A percentile compares a stretch with the other conserved stretches of the same genome.
phyloP scores from a whole-genome alignment of 2,329 filamentous ascomycete genomes.

The Raffaelea arxii region DNA sequence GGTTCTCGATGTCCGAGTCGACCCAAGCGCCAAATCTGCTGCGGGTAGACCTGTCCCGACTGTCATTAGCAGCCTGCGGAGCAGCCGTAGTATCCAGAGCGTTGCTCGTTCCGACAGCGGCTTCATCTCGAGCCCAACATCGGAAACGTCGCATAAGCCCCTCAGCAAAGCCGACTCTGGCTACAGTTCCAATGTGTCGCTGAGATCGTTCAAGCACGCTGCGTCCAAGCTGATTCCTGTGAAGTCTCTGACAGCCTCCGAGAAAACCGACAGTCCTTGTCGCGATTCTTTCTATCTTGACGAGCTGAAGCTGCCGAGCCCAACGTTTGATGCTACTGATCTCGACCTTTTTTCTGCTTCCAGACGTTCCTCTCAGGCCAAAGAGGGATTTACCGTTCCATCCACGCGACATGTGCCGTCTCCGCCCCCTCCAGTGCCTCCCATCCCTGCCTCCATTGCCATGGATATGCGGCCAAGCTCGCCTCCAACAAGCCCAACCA shows the following conservation, averaged over 20 bases:
- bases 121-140: slow-evolving; percentile 34
- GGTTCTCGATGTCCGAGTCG: slow-evolving; percentile 29
- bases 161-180: slow-evolving; percentile 51
- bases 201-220: slow-evolving; percentile 37
- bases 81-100: slow-evolving; percentile 11
- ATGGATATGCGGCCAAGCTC: not conserved
- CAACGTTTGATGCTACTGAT: not conserved
- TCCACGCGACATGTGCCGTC: not conserved
- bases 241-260: slow-evolving; percentile 10
- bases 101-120: slow-evolving; percentile 38
- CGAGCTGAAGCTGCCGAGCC: slow-evolving; percentile 12
- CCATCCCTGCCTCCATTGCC: not conserved
- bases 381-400: not conserved
- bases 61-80: not conserved
- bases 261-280: not conserved
- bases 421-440: not conserved
- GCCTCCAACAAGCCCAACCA: not conserved
- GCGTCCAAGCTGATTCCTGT: slow-evolving; percentile 17
- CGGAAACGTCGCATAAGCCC: slow-evolving; percentile 30
- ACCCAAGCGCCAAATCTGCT: slow-evolving; percentile 32
- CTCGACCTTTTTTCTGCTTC: not conserved
- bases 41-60: not conserved
- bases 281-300: slow-evolving; percentile 7
- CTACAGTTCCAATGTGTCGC: slow-evolving; percentile 50
- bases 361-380: not conserved